Conservation (phyloP, 306 rosid genomes). For the Neltuma alba region DNA sequence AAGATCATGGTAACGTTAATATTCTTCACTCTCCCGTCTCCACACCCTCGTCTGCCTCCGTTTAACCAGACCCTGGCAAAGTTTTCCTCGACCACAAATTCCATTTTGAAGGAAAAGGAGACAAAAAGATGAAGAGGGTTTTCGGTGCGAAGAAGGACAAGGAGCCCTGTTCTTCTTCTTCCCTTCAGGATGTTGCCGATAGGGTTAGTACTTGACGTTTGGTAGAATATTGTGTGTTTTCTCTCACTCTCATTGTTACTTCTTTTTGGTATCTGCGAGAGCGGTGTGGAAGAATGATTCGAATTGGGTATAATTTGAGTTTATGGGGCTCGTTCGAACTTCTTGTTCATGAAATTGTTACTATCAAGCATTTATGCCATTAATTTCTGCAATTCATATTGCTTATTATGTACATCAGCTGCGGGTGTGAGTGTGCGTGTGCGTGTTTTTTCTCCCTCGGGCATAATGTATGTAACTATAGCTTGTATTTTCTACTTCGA, state of each 20-base stretch:
- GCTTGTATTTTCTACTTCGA: neutral
- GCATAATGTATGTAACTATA: neutral
- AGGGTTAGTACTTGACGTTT: constrained; percentile 46
- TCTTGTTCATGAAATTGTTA: neutral
- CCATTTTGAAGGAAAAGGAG: constrained; percentile 15
- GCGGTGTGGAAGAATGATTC: neutral
- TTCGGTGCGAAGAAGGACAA: constrained; percentile 82
- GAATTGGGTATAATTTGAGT: neutral
- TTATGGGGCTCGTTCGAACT: neutral
- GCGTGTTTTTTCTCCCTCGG: neutral
- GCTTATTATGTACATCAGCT: neutral
- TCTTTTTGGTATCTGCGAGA: neutral
- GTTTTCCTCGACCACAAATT: neutral
- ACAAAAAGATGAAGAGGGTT: constrained; percentile 70
- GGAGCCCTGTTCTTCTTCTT: constrained; percentile 85
- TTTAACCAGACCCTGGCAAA: neutral
- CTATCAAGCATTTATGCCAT: neutral
- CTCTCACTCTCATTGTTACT: neutral
- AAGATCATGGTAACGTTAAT: neutral
- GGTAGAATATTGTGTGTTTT: neutral
- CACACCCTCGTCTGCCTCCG: neutral
- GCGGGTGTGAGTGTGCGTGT: neutral
- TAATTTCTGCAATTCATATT: neutral
- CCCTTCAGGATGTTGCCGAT: constrained; percentile 74
- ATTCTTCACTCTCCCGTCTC: no score